These are phyloP conservation scores for Ramaria sp. DNA, from an alignment of 768 basidiomycete species.

Conservation along the genomic window DNA sequence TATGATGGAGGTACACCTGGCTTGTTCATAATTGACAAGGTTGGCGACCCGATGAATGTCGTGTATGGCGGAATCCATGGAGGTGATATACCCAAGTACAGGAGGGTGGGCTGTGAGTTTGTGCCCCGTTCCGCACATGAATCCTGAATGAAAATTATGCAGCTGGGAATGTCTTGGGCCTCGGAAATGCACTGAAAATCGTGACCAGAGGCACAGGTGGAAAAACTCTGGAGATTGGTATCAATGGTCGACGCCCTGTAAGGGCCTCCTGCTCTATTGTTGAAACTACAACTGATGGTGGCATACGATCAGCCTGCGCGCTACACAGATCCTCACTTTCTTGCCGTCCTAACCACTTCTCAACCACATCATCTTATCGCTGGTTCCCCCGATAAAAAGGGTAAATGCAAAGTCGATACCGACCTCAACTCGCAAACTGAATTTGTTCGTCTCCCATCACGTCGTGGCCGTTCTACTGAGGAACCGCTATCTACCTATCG, in stretches of 20 bases:
- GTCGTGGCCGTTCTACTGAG: constrained; percentile 15
- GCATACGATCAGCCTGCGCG: constrained; percentile 28
- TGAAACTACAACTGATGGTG: constrained; percentile 4
- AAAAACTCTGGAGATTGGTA: constrained; percentile 49
- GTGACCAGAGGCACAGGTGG: constrained; percentile 25
- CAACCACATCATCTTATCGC: constrained; percentile 38
- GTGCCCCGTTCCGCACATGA: background rate
- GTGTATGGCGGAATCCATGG: constrained; percentile 55
- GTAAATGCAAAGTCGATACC: background rate
- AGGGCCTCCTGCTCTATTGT: constrained; percentile 8
- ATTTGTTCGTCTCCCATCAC: constrained; percentile 47
- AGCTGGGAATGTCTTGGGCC: constrained; percentile 58
- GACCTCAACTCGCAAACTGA: constrained; percentile 32
- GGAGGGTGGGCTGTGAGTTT: constrained; percentile 43
- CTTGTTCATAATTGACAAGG: constrained; percentile 29
- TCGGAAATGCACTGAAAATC: constrained; percentile 38
- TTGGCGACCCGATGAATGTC: constrained; percentile 53
- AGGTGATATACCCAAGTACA: constrained; percentile 58
- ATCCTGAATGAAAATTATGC: constrained; percentile 7
- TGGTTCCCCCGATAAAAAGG: constrained; percentile 6
- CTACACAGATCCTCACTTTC: constrained; percentile 47
- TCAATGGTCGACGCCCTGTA: constrained; percentile 34
- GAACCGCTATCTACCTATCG: constrained; percentile 34
- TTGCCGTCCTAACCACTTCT: constrained; percentile 40
- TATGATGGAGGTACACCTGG: constrained; percentile 19